phyloP scores from a whole-genome alignment of 2,329 filamentous ascomycete genomes.

The Leptoxyphium fumago region DNA sequence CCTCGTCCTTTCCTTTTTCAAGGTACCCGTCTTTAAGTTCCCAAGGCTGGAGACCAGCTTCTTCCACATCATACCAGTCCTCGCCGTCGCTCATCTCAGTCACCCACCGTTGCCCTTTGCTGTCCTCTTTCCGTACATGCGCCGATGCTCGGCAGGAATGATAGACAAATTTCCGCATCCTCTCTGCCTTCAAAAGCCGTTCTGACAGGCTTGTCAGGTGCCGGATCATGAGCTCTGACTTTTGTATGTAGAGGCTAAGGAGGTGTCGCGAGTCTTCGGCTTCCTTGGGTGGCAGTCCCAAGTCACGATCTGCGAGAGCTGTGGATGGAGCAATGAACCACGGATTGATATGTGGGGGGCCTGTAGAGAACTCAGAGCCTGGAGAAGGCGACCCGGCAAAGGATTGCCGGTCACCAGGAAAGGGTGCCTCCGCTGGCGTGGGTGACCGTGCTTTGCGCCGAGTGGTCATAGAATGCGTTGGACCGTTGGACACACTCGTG shows the following conservation, averaged over 20 bases:
- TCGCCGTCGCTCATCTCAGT: constrained; percentile 72
- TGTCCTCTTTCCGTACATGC: constrained; percentile 38
- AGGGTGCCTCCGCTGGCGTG: constrained; percentile 19
- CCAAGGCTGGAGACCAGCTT: constrained; percentile 46
- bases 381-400: constrained; percentile 6
- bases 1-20: constrained; percentile 72
- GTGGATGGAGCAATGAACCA: constrained; percentile 53
- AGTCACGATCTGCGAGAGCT: constrained; percentile 51
- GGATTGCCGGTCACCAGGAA: constrained; percentile 30
- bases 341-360: constrained; percentile 50
- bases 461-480: constrained; percentile 40
- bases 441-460: constrained; percentile 34
- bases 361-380: constrained; percentile 17
- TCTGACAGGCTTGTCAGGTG: constrained; percentile 53
- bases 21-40: constrained; percentile 44
- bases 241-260: constrained; percentile 64
- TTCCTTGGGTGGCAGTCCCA: constrained; percentile 57
- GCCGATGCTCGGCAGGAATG: constrained; percentile 67
- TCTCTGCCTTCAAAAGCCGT: constrained; percentile 57
- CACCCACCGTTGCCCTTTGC: constrained; percentile 13
- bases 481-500: constrained; percentile 27
- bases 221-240: constrained; percentile 70
- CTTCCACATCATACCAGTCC: constrained; percentile 75
- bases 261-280: constrained; percentile 65
- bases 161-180: constrained; percentile 55